phyloP scores from a whole-genome alignment of 768 basidiomycete species.

The Lenzites betulinus region DNA sequence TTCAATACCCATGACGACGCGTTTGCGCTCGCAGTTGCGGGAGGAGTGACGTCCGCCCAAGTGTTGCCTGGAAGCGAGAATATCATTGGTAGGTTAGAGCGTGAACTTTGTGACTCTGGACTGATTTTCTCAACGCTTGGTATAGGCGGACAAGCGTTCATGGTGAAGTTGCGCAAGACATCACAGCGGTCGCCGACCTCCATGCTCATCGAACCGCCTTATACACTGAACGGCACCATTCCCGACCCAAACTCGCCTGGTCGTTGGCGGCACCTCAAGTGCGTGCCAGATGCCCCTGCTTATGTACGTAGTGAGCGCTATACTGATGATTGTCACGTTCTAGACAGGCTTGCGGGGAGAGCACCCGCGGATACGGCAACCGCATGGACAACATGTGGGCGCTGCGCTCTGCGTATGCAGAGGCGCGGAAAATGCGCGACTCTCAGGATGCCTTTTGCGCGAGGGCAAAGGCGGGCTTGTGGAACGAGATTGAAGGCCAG shows the following conservation, averaged over 20 bases:
- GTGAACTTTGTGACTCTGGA: too few relatives aligned
- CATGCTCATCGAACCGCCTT: slow-evolving; percentile 85
- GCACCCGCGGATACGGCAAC: slow-evolving; percentile 31
- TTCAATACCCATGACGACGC: slow-evolving; percentile 86
- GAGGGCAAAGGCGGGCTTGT: slow-evolving; percentile 51
- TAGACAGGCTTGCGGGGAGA: slow-evolving; percentile 49
- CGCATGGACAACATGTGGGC: slow-evolving; percentile 84
- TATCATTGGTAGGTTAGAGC: slow-evolving; percentile 56
- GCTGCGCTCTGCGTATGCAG: slow-evolving; percentile 76
- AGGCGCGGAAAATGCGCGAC: slow-evolving; percentile 67
- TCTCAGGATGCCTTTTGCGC: slow-evolving; percentile 74
- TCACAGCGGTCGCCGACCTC: slow-evolving; percentile 72
- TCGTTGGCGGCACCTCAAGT: slow-evolving; percentile 86
- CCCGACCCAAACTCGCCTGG: slow-evolving; percentile 43
- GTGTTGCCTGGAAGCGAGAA: slow-evolving; percentile 78
- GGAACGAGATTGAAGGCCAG: slow-evolving; percentile 38
- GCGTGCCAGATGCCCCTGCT: slow-evolving; percentile 19
- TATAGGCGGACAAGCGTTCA: slow-evolving; percentile 84
- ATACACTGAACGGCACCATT: slow-evolving; percentile 52
- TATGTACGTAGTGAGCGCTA: background rate
- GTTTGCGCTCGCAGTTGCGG: slow-evolving; percentile 73
- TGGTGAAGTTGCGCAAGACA: slow-evolving; percentile 83
- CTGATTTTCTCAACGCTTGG: too few relatives aligned
- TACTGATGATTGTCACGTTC: background rate
- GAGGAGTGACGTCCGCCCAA: slow-evolving; percentile 86